These are phyloP conservation scores for Pythium phragmiticola DNA, from an alignment of 352 stramenopile genomes.

Conservation along the genomic window DNA sequence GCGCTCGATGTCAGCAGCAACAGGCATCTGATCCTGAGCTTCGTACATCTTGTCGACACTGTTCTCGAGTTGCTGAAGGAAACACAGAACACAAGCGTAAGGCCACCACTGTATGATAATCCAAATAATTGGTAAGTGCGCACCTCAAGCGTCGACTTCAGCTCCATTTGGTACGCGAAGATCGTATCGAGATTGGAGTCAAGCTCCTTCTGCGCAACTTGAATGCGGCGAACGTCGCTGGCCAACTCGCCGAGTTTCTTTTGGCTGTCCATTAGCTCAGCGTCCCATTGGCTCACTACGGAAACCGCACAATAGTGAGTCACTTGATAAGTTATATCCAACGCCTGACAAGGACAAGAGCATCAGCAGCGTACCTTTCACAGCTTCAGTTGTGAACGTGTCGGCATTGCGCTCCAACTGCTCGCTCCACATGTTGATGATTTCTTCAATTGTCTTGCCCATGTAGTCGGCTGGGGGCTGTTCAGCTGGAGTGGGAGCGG, in stretches of 20 bases:
- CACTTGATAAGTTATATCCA: not conserved
- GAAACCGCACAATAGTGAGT: not conserved
- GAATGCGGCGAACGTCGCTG: conserved; percentile 78
- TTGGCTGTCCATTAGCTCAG: conserved; percentile 83
- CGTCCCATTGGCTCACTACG: conserved; percentile 83
- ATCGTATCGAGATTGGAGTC: conserved; percentile 88
- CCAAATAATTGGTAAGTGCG: not conserved
- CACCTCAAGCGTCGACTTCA: conserved; percentile 87
- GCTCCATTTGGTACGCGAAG: conserved; percentile 87
- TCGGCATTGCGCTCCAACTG: conserved; percentile 82
- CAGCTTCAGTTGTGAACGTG: conserved; percentile 85
- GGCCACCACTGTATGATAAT: not conserved
- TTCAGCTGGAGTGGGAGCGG: conserved; percentile 43
- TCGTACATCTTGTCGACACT: conserved; percentile 91
- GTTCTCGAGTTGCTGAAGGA: conserved; percentile 76
- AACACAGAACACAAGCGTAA: not conserved
- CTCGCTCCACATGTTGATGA: conserved; percentile 90
- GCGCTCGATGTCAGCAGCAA: conserved; percentile 82
- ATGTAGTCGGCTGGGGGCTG: conserved; percentile 83
- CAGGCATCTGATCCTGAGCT: conserved; percentile 79
- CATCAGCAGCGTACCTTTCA: conserved; percentile 56
- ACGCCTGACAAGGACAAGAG: not conserved
- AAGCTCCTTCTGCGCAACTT: conserved; percentile 84
- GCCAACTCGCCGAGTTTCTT: conserved; percentile 83
- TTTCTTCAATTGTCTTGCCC: conserved; percentile 85